Evolutionary conservation across 2,329 filamentous ascomycete species (phyloP), one percentile per base, ranked within the genome.

Genomic region (Cladosporium oxysporum): DNA sequence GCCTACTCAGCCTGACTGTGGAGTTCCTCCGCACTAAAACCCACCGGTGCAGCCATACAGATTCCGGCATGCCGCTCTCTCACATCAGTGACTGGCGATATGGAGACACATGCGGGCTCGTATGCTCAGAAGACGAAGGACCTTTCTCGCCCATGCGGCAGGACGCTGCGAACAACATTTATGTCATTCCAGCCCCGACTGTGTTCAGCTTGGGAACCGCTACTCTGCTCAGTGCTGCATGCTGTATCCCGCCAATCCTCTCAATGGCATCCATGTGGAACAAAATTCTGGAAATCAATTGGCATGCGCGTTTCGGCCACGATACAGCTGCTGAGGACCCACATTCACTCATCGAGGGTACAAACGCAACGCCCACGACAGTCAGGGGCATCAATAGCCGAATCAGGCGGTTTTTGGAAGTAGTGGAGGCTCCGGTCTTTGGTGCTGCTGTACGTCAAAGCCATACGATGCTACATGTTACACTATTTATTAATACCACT

Each of bases 201-300:
- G 79, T 74, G 12, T 77, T 91, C 28, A 84, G 83, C 0, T 89
- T 90, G 71, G 83, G 84, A 57, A 82, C 86, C 0, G 85, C 81
- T 0, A 89, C 85, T 10, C 81, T 90, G 2, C 78, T 90, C 1
- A 83, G 86, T 0, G 87, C 87, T 1, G 88, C 85, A 1, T 89
- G 87, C 67, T 90, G 87, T 66, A 84, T 91, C 2, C 87, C 88
- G 0, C 86, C 87, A 1, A 83, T 90, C 11, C 76, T 90, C 0
- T 87, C 85, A 10, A 76, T 90, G 10, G 79, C 86, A 0, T 87
- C 84, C 0, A 89, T 87, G 76, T 87, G 85, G 83, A 84, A 86
- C 68, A 89, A 87, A 70, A 88, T 90, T 5, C 74, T 88, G 1
- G 83, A 88, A 67, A 82, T 84, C 59, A 89, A 89, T 66, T 88